phyloP scores from a whole-genome alignment of 192 early-diverging fungal genomes.

The Gonapodya sp. region DNA sequence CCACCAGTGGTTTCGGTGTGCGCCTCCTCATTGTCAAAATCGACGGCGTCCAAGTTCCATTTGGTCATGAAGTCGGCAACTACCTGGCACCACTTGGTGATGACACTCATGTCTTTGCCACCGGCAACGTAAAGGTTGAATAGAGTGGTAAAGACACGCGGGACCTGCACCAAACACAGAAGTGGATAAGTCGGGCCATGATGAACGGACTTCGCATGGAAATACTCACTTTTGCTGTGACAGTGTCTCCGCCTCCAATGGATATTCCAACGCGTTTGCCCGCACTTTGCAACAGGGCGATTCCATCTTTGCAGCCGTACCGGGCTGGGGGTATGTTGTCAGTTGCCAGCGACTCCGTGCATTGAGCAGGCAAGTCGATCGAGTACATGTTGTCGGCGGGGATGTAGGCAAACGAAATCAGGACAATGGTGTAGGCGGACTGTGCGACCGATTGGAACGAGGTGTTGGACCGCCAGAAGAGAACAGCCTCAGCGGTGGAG shows the following conservation, averaged over 20 bases:
- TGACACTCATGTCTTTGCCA: background rate
- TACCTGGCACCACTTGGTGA: background rate
- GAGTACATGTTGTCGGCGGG: background rate
- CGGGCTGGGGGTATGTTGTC: background rate
- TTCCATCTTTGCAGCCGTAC: background rate
- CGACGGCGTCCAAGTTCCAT: background rate
- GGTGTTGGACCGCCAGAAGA: background rate
- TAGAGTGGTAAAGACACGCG: conserved; percentile 5
- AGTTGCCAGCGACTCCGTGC: background rate
- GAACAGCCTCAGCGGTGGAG: background rate
- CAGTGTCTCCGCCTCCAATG: conserved; percentile 8
- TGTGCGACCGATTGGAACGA: background rate
- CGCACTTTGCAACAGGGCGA: background rate
- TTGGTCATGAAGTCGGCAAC: background rate
- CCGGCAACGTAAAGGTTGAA: background rate
- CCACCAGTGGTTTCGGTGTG: conserved; percentile 3
- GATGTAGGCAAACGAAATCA: background rate
- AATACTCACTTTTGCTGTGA: background rate
- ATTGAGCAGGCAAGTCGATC: background rate
- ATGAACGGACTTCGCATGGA: too few species aligned
- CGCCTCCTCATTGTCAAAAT: conserved; percentile 9
- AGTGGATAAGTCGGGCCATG: too few species aligned
- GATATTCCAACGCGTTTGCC: conserved; percentile 1
- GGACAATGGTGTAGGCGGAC: conserved; percentile 2
- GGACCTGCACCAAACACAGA: background rate